A percentile compares a stretch with the other conserved stretches of the same genome.
Evolutionary conservation across 352 stramenopile genomes (phyloP).

Genomic region (Phytopythium mirpurense): DNA sequence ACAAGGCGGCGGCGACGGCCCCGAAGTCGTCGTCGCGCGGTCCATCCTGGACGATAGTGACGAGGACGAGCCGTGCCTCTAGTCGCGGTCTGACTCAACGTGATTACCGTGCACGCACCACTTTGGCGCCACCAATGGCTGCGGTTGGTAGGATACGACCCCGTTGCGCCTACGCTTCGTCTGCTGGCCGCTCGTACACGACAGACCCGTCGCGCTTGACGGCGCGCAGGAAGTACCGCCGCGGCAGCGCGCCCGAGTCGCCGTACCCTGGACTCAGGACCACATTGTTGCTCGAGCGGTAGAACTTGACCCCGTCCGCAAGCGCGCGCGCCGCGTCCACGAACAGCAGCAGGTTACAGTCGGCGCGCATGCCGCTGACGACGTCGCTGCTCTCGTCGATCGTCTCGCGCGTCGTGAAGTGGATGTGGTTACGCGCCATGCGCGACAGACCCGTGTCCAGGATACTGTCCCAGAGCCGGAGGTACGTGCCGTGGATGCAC

Average conservation of each 20-base stretch:
- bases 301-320: conserved; percentile 73
- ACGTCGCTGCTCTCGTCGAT: conserved; percentile 36
- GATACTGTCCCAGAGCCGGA: conserved; percentile 66
- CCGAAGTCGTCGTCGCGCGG: conserved; percentile 1
- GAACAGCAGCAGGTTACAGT: conserved; percentile 74
- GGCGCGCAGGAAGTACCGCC: conserved; percentile 58
- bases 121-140: not conserved
- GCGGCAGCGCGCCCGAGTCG: conserved; percentile 40
- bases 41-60: conserved; percentile 10
- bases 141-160: too few species aligned
- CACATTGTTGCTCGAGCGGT: conserved; percentile 82
- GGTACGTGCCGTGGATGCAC: conserved; percentile 82
- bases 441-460: conserved; percentile 45
- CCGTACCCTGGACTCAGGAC: conserved; percentile 57
- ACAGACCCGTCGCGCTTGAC: conserved; percentile 43
- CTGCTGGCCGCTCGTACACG: conserved; percentile 32
- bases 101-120: too few species aligned
- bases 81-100: too few species aligned
- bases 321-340: conserved; percentile 55
- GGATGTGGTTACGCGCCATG: conserved; percentile 86
- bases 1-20: not conserved
- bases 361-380: conserved; percentile 71
- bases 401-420: conserved; percentile 62
- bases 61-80: conserved; percentile 9
- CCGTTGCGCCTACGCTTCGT: not conserved